phyloP scores from a whole-genome alignment of 2,329 filamentous ascomycete genomes.

The Cladosporium cucumerinum region DNA sequence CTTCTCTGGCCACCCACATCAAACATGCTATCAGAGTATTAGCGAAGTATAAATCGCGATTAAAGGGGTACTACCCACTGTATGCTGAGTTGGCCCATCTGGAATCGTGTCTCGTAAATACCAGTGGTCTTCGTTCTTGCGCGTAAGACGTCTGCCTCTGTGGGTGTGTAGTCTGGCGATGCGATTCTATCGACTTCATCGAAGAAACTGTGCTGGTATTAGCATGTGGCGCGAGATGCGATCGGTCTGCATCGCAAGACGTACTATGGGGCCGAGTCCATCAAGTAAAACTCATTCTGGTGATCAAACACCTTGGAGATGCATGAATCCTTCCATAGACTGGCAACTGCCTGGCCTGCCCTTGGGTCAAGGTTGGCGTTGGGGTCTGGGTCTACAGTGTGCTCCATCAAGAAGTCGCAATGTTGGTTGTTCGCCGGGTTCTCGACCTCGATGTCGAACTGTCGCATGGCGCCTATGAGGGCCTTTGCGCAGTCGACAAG shows the following conservation, averaged over 20 bases:
- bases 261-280: conserved; percentile 99
- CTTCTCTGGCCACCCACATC: conserved; percentile 96
- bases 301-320: conserved; percentile 82
- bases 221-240: conserved; percentile 17
- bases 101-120: conserved; percentile 98
- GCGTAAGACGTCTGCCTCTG: conserved; percentile 90
- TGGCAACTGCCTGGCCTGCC: conserved; percentile 77
- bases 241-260: conserved; percentile 32
- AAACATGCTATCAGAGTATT: conserved; percentile 72
- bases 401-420: conserved; percentile 78
- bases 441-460: conserved; percentile 80
- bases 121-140: conserved; percentile 97
- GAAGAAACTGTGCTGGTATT: conserved; percentile 69
- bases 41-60: background rate
- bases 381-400: conserved; percentile 85
- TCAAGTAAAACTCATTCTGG: conserved; percentile 96
- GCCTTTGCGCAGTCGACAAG: conserved; percentile 94
- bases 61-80: conserved; percentile 62
- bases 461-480: conserved; percentile 83
- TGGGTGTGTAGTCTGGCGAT: conserved; percentile 79
- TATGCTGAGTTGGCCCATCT: conserved; percentile 97
- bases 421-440: conserved; percentile 68
- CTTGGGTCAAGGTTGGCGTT: conserved; percentile 77
- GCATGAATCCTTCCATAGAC: conserved; percentile 86
- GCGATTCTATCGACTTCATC: conserved; percentile 86